A percentile compares a stretch with the other conserved stretches of the same genome.
Evolutionary conservation across 1,139 yeast genomes (phyloP).

Genomic region (Magnusiomyces ingens): DNA sequence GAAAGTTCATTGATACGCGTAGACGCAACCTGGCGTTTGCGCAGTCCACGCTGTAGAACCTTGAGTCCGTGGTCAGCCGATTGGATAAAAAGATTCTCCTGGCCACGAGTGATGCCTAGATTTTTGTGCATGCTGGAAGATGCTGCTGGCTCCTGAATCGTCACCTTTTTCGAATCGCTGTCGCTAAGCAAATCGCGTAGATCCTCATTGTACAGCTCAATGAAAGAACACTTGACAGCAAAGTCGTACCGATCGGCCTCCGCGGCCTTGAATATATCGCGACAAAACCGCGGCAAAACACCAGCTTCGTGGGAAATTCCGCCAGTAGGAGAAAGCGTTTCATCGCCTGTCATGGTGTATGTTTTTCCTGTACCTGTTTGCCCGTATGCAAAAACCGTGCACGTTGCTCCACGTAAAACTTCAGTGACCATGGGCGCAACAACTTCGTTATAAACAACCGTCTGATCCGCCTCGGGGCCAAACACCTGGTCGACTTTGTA

Average conservation of each 20-base stretch:
- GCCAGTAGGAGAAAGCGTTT: constrained; percentile 23
- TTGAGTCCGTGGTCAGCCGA: constrained; percentile 39
- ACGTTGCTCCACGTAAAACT: constrained; percentile 48
- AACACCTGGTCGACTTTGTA: constrained; percentile 63
- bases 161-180: constrained; percentile 34
- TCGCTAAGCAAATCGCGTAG: constrained; percentile 47
- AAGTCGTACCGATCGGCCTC: constrained; percentile 41
- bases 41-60: constrained; percentile 45
- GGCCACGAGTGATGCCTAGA: constrained; percentile 40
- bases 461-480: constrained; percentile 69
- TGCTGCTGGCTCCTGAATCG: constrained; percentile 38
- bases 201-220: constrained; percentile 72
- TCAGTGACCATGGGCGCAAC: constrained; percentile 56
- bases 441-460: constrained; percentile 49
- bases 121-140: constrained; percentile 21
- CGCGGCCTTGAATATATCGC: constrained; percentile 44
- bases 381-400: constrained; percentile 80
- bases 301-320: constrained; percentile 44
- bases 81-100: constrained; percentile 42
- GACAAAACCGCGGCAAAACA: constrained; percentile 59
- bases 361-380: constrained; percentile 91
- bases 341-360: constrained; percentile 76
- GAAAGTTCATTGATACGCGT: constrained; percentile 68
- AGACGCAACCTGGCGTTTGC: constrained; percentile 55
- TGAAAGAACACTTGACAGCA: constrained; percentile 59